Conservation (phyloP, 2,329 filamentous ascomycete genomes). For the Pseudogymnoascus pannorum region DNA sequence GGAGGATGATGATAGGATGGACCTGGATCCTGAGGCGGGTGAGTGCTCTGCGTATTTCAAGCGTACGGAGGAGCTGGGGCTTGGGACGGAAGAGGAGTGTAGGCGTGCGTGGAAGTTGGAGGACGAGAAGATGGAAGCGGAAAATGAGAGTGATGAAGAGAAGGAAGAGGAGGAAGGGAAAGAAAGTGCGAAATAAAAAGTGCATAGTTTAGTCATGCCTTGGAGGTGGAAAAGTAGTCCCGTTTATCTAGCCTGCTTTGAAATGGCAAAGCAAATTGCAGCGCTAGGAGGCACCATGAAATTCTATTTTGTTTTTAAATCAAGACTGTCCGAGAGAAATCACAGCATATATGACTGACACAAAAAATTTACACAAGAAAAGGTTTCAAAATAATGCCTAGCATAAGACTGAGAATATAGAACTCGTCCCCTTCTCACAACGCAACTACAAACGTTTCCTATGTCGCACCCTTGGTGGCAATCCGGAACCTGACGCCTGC, state of each 20-base stretch:
- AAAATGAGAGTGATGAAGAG: not conserved
- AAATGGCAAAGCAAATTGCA: no score
- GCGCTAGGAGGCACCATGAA: no score
- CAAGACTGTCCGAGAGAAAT: not conserved
- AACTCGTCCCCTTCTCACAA: not conserved
- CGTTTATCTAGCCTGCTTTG: not conserved
- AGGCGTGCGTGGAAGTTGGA: not conserved
- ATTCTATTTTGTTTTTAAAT: no score
- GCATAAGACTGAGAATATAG: not conserved
- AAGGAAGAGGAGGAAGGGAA: not conserved
- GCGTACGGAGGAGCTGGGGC: not conserved
- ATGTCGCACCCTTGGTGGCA: not conserved
- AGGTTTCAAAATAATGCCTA: conserved; percentile 4
- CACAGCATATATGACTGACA: not conserved
- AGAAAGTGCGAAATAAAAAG: not conserved
- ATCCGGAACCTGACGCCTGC: not conserved
- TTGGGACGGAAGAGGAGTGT: not conserved
- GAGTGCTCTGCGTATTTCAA: not conserved
- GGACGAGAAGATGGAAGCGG: not conserved
- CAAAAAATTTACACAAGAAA: not conserved
- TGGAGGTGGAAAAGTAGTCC: not conserved
- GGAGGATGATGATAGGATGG: not conserved
- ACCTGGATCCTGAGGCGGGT: not conserved
- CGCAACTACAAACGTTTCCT: not conserved
- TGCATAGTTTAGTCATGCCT: no score